Percentiles rank a stretch among this genome's conserved stretches.
Conservation (phyloP, 1,284 basidiomycete species). For the Pyrrhoderma noxium region DNA sequence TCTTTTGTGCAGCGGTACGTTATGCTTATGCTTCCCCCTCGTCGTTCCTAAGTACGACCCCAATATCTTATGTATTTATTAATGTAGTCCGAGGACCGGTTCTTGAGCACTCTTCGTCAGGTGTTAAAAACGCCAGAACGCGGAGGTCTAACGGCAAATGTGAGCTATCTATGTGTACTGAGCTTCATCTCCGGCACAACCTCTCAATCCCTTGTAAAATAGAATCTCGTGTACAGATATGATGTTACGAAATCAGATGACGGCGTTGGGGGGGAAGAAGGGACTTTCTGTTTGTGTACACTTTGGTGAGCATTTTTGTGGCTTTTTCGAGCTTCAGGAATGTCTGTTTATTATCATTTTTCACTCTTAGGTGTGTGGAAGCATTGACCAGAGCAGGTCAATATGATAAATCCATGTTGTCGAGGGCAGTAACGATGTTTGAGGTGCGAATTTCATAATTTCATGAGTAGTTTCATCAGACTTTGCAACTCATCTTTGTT, state of each 20-base stretch:
- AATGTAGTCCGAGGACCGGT: constrained; percentile 73
- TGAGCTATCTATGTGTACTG: constrained; percentile 25
- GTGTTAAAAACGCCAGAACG: constrained; percentile 80
- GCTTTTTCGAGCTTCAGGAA: no score
- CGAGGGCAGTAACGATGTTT: constrained; percentile 72
- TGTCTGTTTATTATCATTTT: no score
- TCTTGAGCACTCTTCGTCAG: constrained; percentile 72
- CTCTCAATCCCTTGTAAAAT: neutral
- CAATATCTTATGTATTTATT: constrained; percentile 8
- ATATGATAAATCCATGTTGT: constrained; percentile 60
- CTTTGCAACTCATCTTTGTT: neutral
- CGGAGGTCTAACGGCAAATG: constrained; percentile 84
- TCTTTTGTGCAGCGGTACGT: constrained; percentile 73
- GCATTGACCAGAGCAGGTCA: constrained; percentile 81
- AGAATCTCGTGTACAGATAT: constrained; percentile 74
- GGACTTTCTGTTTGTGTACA: constrained; percentile 76
- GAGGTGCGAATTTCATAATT: constrained; percentile 51
- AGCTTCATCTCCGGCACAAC: no score
- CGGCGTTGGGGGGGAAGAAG: constrained; percentile 90
- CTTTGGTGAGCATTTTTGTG: constrained; percentile 40
- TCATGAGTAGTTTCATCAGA: neutral
- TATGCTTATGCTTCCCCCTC: no score
- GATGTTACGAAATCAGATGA: constrained; percentile 78
- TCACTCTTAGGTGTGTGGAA: constrained; percentile 51
- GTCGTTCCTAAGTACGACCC: neutral